phyloP scores from a whole-genome alignment of 78 protist genomes.

The Cavenderia fasciculata region DNA sequence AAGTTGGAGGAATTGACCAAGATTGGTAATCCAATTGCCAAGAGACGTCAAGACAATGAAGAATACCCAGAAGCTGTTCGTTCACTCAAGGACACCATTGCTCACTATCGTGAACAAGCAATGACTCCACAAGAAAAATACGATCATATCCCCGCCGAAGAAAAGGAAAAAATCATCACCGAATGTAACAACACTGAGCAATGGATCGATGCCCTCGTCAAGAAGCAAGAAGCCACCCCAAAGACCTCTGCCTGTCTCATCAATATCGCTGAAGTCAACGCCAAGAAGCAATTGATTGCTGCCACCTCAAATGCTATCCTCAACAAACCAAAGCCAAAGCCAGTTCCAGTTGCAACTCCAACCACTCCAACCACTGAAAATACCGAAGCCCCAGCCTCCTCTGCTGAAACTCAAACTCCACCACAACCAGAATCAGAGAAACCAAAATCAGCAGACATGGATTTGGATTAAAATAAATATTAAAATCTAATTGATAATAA shows the following conservation, averaged over 20 bases:
- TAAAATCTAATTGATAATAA: too few relatives aligned
- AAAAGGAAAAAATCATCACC: slow-evolving; percentile 41
- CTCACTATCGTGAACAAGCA: slow-evolving; percentile 30
- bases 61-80: slow-evolving; percentile 24
- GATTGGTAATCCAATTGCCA: slow-evolving; percentile 69
- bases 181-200: slow-evolving; percentile 43
- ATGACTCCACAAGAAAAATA: slow-evolving; percentile 37
- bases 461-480: slow-evolving; percentile 30
- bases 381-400: not conserved
- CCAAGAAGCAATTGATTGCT: slow-evolving; percentile 31
- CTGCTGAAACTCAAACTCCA: not conserved
- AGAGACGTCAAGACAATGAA: slow-evolving; percentile 44
- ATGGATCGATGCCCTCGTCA: slow-evolving; percentile 27
- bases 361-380: slow-evolving; percentile 1
- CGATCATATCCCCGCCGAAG: slow-evolving; percentile 69
- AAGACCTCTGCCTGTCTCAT: slow-evolving; percentile 21
- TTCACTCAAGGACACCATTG: slow-evolving; percentile 3
- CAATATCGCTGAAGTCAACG: slow-evolving; percentile 46
- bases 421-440: slow-evolving; percentile 22
- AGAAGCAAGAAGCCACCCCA: slow-evolving; percentile 51
- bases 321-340: slow-evolving; percentile 70
- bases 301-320: slow-evolving; percentile 31
- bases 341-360: slow-evolving; percentile 40
- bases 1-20: slow-evolving; percentile 60
- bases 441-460: slow-evolving; percentile 26